Percentiles rank a stretch among this genome's conserved stretches.
phyloP scores from a whole-genome alignment of 495 filamentous ascomycete species.

The Aspergillus indologenus region DNA sequence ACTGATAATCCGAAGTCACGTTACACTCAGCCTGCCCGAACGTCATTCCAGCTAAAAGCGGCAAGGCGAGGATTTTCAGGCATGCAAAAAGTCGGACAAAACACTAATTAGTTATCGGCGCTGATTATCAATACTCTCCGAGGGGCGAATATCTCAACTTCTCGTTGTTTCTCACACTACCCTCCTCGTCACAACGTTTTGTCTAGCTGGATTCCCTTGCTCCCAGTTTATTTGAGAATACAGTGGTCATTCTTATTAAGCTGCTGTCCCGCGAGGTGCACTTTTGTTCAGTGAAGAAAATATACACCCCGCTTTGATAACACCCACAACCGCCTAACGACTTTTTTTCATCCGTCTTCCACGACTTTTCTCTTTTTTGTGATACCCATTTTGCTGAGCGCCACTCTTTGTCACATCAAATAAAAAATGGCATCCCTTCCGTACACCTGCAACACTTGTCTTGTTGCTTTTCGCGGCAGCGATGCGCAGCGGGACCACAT shows the following conservation, averaged over 20 bases:
- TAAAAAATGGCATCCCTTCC: slow-evolving; percentile 57
- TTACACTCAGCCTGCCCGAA: slow-evolving; percentile 11
- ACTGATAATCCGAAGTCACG: too few relatives aligned
- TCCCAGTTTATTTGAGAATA: background rate
- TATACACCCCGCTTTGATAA: background rate
- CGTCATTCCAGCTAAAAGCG: slow-evolving; percentile 22
- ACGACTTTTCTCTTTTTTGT: background rate
- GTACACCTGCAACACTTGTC: slow-evolving; percentile 96
- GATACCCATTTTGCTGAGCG: background rate
- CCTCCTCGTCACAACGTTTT: background rate
- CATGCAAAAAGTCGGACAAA: background rate
- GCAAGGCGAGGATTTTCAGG: slow-evolving; percentile 13
- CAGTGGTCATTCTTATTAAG: background rate
- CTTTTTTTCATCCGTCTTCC: background rate
- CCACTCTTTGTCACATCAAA: background rate
- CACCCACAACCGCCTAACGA: slow-evolving; percentile 3
- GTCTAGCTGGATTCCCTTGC: background rate
- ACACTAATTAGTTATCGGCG: too few relatives aligned
- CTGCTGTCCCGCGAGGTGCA: background rate
- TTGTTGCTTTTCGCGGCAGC: slow-evolving; percentile 89
- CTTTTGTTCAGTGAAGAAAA: background rate
- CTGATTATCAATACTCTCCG: slow-evolving; percentile 17
- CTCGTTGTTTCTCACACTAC: background rate
- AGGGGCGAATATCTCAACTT: slow-evolving; percentile 4
- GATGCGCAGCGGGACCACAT: slow-evolving; percentile 95